A percentile compares a stretch with the other conserved stretches of the same genome.
These are phyloP conservation scores for Plenodomus biglobosus DNA, from an alignment of 2,329 filamentous ascomycete species.

Conservation along the genomic window DNA sequence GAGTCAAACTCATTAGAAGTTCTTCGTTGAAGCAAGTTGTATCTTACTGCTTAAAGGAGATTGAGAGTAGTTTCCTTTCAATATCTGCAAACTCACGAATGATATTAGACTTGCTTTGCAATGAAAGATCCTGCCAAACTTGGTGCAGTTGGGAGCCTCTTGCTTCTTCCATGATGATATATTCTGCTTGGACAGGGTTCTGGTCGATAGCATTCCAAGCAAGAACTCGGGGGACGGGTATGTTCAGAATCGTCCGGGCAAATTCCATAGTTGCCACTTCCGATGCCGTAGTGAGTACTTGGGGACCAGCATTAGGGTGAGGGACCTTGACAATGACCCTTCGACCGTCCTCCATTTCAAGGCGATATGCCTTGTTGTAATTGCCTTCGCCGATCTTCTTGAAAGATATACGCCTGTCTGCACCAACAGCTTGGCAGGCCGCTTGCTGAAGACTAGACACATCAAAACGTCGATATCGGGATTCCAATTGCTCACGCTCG, in stretches of 20 bases:
- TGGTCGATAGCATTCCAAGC: slow-evolving; percentile 26
- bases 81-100: slow-evolving; percentile 32
- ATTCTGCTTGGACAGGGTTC: slow-evolving; percentile 33
- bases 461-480: slow-evolving; percentile 21
- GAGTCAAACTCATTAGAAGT: slow-evolving; percentile 18
- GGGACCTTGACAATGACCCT: slow-evolving; percentile 31
- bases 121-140: slow-evolving; percentile 25
- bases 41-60: slow-evolving; percentile 31
- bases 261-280: slow-evolving; percentile 37
- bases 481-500: slow-evolving; percentile 21
- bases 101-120: slow-evolving; percentile 21
- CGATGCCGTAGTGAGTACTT: slow-evolving; percentile 21
- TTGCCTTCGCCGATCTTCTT: slow-evolving; percentile 27
- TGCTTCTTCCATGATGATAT: slow-evolving; percentile 40
- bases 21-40: slow-evolving; percentile 19
- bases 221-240: slow-evolving; percentile 31
- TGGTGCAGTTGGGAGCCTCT: slow-evolving; percentile 23
- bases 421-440: slow-evolving; percentile 16
- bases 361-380: slow-evolving; percentile 23
- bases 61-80: slow-evolving; percentile 33
- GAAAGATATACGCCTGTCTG: slow-evolving; percentile 14
- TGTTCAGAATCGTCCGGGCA: slow-evolving; percentile 18
- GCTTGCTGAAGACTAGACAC: slow-evolving; percentile 19
- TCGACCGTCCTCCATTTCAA: slow-evolving; percentile 21
- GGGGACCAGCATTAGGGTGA: slow-evolving; percentile 28